Percentiles rank a stretch among this genome's conserved stretches.
Conservation (phyloP, 257 asterid genomes). For the Scutellaria minor region DNA sequence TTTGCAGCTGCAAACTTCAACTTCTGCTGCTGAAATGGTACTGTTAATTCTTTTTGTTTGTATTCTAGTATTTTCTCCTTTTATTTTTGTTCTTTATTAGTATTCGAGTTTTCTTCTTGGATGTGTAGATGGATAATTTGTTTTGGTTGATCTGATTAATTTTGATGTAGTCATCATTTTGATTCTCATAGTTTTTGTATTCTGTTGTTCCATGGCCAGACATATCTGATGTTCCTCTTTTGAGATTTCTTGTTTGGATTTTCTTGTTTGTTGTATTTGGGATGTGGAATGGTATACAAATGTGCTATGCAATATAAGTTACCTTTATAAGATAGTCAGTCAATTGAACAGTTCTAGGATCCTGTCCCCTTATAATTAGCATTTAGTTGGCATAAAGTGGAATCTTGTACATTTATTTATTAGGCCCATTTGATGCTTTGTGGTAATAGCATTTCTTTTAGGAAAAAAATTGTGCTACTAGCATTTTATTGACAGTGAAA, state of each 20-base stretch:
- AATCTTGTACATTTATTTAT: slow-evolving; percentile 34
- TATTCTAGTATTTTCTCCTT: background rate
- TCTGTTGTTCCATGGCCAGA: slow-evolving; percentile 36
- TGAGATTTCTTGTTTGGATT: slow-evolving; percentile 41
- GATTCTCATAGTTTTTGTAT: slow-evolving; percentile 24
- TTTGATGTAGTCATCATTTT: slow-evolving; percentile 23
- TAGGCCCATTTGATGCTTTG: slow-evolving; percentile 28
- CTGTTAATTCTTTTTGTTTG: background rate
- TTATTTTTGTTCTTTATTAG: background rate
- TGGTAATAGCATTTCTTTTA: background rate
- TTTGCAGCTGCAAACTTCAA: slow-evolving; percentile 61
- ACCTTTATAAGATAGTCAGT: slow-evolving; percentile 32
- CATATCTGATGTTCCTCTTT: slow-evolving; percentile 41
- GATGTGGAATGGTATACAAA: slow-evolving; percentile 30
- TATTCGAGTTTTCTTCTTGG: background rate
- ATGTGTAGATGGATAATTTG: background rate
- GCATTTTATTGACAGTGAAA: background rate
- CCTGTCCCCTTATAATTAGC: slow-evolving; percentile 42
- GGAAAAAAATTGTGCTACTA: background rate
- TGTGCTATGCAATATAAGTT: slow-evolving; percentile 31
- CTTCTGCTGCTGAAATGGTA: slow-evolving; percentile 69
- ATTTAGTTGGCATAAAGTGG: slow-evolving; percentile 34
- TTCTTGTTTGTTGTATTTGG: slow-evolving; percentile 52
- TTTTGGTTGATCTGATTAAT: slow-evolving; percentile 13
- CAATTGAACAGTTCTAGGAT: slow-evolving; percentile 42